Conservation (phyloP, 75 land plant genomes). For the Adiantum capillusveneris region DNA sequence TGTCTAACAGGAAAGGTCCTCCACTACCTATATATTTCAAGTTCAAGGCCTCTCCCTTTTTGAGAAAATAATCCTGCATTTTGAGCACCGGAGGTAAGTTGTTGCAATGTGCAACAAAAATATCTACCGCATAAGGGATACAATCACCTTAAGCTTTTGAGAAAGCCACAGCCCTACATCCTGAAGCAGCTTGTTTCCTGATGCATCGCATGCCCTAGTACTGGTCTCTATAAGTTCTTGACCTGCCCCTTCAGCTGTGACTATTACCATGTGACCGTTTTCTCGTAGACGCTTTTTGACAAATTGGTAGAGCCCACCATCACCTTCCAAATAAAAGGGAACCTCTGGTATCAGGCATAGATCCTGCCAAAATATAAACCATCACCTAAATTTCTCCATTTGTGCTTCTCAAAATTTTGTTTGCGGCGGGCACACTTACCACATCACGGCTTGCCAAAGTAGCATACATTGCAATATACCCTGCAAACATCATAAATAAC, state of each 20-base stretch:
- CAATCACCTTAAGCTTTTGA: conserved; percentile 54
- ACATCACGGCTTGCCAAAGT: conserved; percentile 83
- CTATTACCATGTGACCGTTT: conserved; percentile 67
- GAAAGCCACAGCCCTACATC: conserved; percentile 76
- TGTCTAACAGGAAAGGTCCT: too few species aligned
- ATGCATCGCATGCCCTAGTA: conserved; percentile 45
- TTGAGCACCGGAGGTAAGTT: background rate
- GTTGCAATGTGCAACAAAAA: too few species aligned
- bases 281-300: conserved; percentile 63
- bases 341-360: too few species aligned
- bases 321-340: conserved; percentile 71
- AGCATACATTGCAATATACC: too few species aligned
- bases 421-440: conserved; percentile 14
- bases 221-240: conserved; percentile 41
- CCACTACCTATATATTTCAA: conserved; percentile 6
- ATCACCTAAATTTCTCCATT: background rate
- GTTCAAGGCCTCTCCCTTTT: background rate
- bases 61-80: background rate
- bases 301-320: conserved; percentile 62
- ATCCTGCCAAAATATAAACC: conserved; percentile 23
- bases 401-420: background rate
- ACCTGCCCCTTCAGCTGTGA: too few species aligned
- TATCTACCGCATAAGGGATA: too few species aligned
- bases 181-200: conserved; percentile 64
- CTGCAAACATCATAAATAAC: conserved; percentile 20